These are phyloP conservation scores for Arxiozyma telluris DNA, from an alignment of 1,139 yeast genomes.

Conservation along the genomic window DNA sequence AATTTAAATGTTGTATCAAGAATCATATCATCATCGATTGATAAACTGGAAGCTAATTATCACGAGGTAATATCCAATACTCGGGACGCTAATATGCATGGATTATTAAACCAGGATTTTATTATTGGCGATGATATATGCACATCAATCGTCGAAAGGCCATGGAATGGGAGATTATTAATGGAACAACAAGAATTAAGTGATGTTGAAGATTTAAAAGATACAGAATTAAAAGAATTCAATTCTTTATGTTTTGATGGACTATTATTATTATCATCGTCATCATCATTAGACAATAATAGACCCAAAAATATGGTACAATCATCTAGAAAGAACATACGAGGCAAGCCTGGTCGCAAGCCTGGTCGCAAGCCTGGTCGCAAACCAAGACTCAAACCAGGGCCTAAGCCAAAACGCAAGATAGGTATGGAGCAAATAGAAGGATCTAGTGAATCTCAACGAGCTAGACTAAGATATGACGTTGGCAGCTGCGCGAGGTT, in stretches of 20 bases:
- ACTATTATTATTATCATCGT: too few species aligned
- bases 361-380: too few species aligned
- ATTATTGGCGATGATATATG: slow-evolving; percentile 14
- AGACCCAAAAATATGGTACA: neutral
- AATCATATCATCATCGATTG: neutral
- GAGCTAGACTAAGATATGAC: neutral
- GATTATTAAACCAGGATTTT: slow-evolving; percentile 18
- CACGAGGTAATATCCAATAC: neutral
- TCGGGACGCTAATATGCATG: slow-evolving; percentile 11
- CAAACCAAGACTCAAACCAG: neutral
- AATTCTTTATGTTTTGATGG: neutral
- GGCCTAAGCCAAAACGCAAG: neutral
- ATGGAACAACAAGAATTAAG: slow-evolving; percentile 29
- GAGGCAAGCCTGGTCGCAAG: neutral
- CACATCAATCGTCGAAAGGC: slow-evolving; percentile 12
- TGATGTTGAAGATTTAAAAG: slow-evolving; percentile 29
- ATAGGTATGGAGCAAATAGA: neutral
- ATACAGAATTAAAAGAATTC: slow-evolving; percentile 6
- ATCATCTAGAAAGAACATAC: neutral
- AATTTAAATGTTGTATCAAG: neutral
- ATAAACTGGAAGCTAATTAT: neutral
- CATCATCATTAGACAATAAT: neutral
- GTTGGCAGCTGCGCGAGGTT: neutral
- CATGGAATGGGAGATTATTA: slow-evolving; percentile 27
- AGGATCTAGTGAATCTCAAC: neutral